These are phyloP conservation scores for Coemansia sp. DNA, from an alignment of 192 early-diverging fungal genomes.

Conservation along the genomic window DNA sequence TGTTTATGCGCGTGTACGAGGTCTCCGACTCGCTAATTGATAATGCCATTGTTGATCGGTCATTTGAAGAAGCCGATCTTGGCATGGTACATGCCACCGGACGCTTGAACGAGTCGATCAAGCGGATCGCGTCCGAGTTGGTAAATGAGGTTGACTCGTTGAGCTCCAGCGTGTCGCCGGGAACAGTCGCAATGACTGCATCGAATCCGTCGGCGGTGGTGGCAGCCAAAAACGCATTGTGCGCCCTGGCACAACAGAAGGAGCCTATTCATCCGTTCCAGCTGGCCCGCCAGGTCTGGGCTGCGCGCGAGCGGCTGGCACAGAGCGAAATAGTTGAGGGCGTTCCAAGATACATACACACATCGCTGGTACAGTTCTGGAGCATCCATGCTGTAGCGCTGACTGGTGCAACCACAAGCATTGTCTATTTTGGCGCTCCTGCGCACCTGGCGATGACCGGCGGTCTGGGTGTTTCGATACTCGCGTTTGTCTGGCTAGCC, in stretches of 20 bases:
- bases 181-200: background rate
- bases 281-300: slow-evolving; percentile 37
- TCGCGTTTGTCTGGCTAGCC: slow-evolving; percentile 36
- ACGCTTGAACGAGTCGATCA: slow-evolving; percentile 33
- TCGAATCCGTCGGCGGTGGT: slow-evolving; percentile 1
- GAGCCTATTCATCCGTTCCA: slow-evolving; percentile 29
- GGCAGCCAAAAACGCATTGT: slow-evolving; percentile 19
- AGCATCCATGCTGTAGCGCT: slow-evolving; percentile 25
- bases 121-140: slow-evolving; percentile 9
- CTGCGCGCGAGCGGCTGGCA: slow-evolving; percentile 15
- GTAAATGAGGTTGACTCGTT: slow-evolving; percentile 10
- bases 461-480: slow-evolving; percentile 8
- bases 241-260: slow-evolving; percentile 18
- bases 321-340: slow-evolving; percentile 19
- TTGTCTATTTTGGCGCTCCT: slow-evolving; percentile 9
- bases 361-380: slow-evolving; percentile 44
- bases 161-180: background rate
- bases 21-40: slow-evolving; percentile 31
- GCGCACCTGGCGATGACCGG: slow-evolving; percentile 21
- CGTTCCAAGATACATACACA: slow-evolving; percentile 34
- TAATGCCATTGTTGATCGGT: slow-evolving; percentile 28
- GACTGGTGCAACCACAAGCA: slow-evolving; percentile 5
- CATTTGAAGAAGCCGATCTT: slow-evolving; percentile 40
- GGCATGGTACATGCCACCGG: slow-evolving; percentile 47
- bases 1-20: slow-evolving; percentile 42